Conservation (phyloP, 768 basidiomycete genomes). For the Thelephora aurantiotincta region DNA sequence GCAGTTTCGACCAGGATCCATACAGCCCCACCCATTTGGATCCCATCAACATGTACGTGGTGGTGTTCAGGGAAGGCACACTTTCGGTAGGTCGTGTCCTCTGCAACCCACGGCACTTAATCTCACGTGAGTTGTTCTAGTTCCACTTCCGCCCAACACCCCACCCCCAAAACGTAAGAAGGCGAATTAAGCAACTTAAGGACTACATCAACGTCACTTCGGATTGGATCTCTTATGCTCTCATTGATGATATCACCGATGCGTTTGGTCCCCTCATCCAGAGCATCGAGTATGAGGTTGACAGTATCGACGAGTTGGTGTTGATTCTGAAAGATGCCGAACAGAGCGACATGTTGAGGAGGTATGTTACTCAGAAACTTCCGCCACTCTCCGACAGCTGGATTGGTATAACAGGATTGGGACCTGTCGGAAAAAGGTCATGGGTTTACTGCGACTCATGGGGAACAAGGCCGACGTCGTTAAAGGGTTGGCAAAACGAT, state of each 20-base stretch:
- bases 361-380: conserved; percentile 19
- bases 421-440: conserved; percentile 97
- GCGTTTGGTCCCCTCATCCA: conserved; percentile 98
- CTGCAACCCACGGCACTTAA: not conserved
- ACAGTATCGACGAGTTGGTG: conserved; percentile 96
- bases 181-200: conserved; percentile 96
- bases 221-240: conserved; percentile 99
- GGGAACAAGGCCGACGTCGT: conserved; percentile 99
- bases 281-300: conserved; percentile 98
- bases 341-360: conserved; percentile 94
- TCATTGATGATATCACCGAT: conserved; percentile 99
- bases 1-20: conserved; percentile 96
- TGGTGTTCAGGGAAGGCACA: conserved; percentile 95
- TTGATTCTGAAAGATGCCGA: conserved; percentile 91
- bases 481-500: conserved; percentile 94
- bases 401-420: conserved; percentile 51
- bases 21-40: conserved; percentile 96
- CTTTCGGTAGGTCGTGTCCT: conserved; percentile 52
- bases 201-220: conserved; percentile 98
- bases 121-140: conserved; percentile 23
- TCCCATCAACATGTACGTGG: conserved; percentile 98
- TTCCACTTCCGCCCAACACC: conserved; percentile 97
- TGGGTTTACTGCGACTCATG: conserved; percentile 93
- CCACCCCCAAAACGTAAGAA: conserved; percentile 93
- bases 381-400: not conserved